These are phyloP conservation scores for Penicillium sp. DNA, from an alignment of 2,329 filamentous ascomycete species.

Conservation along the genomic window DNA sequence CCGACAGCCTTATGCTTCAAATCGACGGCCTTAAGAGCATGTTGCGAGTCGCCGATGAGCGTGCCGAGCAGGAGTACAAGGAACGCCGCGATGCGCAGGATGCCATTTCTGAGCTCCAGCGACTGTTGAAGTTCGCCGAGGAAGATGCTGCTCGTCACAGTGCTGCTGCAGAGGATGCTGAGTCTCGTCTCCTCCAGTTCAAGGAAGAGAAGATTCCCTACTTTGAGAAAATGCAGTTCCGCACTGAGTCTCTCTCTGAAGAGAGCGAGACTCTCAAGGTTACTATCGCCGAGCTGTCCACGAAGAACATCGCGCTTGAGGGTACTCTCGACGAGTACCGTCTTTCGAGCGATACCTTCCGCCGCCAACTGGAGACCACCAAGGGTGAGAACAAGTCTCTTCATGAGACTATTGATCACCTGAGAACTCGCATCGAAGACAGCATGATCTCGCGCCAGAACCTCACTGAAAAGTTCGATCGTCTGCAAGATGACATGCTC, in stretches of 20 bases:
- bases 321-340: constrained; percentile 65
- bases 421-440: constrained; percentile 78
- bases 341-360: constrained; percentile 58
- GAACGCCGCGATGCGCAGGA: constrained; percentile 68
- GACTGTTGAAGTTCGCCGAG: constrained; percentile 65
- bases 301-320: constrained; percentile 61
- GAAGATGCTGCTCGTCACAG: constrained; percentile 50
- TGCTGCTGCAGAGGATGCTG: constrained; percentile 61
- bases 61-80: constrained; percentile 63
- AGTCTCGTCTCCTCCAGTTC: constrained; percentile 60
- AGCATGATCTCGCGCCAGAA: constrained; percentile 79
- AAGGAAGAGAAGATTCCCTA: constrained; percentile 68
- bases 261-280: constrained; percentile 58
- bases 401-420: constrained; percentile 67
- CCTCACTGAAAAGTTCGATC: constrained; percentile 80
- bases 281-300: constrained; percentile 53
- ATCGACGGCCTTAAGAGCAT: constrained; percentile 68
- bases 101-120: constrained; percentile 68
- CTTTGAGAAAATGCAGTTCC: constrained; percentile 63
- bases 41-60: constrained; percentile 61
- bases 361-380: constrained; percentile 50
- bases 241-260: constrained; percentile 65
- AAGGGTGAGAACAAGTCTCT: constrained; percentile 68
- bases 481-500: constrained; percentile 83
- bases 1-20: constrained; percentile 53